phyloP scores from a whole-genome alignment of 495 filamentous ascomycete species.

The Tuber umbilicatum region DNA sequence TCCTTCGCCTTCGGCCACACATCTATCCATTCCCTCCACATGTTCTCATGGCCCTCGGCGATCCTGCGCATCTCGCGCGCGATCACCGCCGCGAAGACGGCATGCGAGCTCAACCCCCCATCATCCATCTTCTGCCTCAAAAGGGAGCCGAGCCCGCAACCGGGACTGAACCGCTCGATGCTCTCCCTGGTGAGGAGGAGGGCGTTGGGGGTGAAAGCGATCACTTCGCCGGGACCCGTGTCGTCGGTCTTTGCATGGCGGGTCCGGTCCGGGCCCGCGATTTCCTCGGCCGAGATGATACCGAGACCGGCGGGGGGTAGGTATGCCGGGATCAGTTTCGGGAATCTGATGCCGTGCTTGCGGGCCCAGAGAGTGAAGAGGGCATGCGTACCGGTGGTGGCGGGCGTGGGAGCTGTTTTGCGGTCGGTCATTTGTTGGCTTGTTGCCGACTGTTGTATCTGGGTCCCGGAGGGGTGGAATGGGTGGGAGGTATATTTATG shows the following conservation, averaged over 20 bases:
- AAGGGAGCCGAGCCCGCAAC: slow-evolving; percentile 46
- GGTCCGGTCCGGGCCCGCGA: slow-evolving; percentile 51
- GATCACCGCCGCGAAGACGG: slow-evolving; percentile 63
- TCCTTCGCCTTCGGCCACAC: slow-evolving; percentile 59
- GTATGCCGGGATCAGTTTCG: slow-evolving; percentile 54
- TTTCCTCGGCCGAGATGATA: slow-evolving; percentile 58
- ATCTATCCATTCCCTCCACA: slow-evolving; percentile 53
- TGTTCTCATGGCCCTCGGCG: slow-evolving; percentile 30
- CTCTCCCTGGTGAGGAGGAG: slow-evolving; percentile 57
- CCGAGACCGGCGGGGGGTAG: slow-evolving; percentile 67
- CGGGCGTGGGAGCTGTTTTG: slow-evolving; percentile 22
- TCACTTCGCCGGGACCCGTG: slow-evolving; percentile 43
- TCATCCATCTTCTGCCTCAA: slow-evolving; percentile 35
- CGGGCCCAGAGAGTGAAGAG: slow-evolving; percentile 59
- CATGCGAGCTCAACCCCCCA: slow-evolving; percentile 55
- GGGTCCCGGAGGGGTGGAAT: not conserved
- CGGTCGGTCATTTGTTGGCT: not conserved
- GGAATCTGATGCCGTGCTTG: slow-evolving; percentile 52
- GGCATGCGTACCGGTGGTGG: slow-evolving; percentile 38
- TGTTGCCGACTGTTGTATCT: not conserved
- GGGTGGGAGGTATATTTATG: not conserved
- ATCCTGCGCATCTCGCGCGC: slow-evolving; percentile 46
- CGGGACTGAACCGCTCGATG: slow-evolving; percentile 46
- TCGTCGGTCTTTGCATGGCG: slow-evolving; percentile 44
- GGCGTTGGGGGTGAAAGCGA: slow-evolving; percentile 59